A percentile compares a stretch with the other conserved stretches of the same genome.
Evolutionary conservation across 768 basidiomycete species (phyloP).

Genomic region (Tylopilus felleus): DNA sequence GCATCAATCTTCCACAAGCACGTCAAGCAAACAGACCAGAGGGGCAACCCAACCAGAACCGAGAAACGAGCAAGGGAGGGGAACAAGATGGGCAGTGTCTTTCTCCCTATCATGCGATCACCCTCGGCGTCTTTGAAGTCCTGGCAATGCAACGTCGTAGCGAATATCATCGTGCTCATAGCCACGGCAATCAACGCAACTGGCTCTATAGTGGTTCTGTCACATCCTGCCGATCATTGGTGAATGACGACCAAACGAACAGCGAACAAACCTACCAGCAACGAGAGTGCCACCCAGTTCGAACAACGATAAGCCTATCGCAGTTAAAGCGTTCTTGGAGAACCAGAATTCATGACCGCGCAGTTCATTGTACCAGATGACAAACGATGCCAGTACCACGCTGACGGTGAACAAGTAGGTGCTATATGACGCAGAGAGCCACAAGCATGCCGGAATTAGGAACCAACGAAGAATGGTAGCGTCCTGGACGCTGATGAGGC

Average conservation of each 20-base stretch:
- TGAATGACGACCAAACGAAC: slow-evolving; percentile 1
- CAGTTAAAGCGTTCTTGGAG: slow-evolving; percentile 35
- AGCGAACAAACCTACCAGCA: slow-evolving; percentile 28
- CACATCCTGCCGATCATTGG: slow-evolving; percentile 17
- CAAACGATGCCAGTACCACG: slow-evolving; percentile 21
- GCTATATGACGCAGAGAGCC: slow-evolving; percentile 36
- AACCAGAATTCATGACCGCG: slow-evolving; percentile 30
- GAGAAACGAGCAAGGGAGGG: slow-evolving; percentile 31
- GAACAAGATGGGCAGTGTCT: slow-evolving; percentile 43
- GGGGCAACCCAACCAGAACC: slow-evolving; percentile 26
- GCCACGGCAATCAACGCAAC: slow-evolving; percentile 28
- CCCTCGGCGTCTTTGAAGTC: slow-evolving; percentile 43
- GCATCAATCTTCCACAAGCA: slow-evolving; percentile 27
- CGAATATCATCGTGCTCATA: slow-evolving; percentile 32
- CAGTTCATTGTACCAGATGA: slow-evolving; percentile 40
- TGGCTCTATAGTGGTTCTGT: slow-evolving; percentile 23
- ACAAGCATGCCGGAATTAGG: slow-evolving; percentile 34
- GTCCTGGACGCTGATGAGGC: slow-evolving; percentile 37
- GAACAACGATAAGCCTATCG: slow-evolving; percentile 36
- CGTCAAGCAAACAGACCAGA: slow-evolving; percentile 30
- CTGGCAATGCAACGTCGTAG: slow-evolving; percentile 35
- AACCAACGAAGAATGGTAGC: slow-evolving; percentile 38
- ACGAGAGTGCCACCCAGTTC: slow-evolving; percentile 37
- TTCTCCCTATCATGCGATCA: slow-evolving; percentile 36
- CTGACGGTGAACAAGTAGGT: slow-evolving; percentile 33